Conservation (phyloP, 2,329 filamentous ascomycete species). For the Colletotrichum kahawae region DNA sequence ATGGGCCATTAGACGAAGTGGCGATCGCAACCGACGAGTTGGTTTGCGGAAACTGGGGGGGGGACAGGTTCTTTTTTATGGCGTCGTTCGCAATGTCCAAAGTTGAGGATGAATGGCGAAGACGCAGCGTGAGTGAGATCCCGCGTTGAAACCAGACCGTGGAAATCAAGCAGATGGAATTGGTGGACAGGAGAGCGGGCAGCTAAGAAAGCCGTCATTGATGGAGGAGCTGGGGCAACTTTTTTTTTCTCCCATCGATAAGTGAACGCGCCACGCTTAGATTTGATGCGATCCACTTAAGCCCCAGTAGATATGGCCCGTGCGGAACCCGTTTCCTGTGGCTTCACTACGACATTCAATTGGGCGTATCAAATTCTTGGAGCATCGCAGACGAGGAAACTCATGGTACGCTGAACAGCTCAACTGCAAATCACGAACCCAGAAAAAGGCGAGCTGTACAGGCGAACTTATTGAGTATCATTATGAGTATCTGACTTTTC, state of each 20-base stretch:
- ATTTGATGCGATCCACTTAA: constrained; percentile 4
- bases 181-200: background rate
- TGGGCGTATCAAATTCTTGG: background rate
- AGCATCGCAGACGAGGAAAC: background rate
- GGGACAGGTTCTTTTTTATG: background rate
- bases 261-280: constrained; percentile 10
- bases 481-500: background rate
- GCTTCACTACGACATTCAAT: background rate
- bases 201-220: background rate
- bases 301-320: background rate
- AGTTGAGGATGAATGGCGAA: background rate
- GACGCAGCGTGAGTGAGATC: background rate
- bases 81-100: background rate
- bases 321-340: background rate
- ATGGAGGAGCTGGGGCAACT: constrained; percentile 5
- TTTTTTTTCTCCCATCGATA: constrained; percentile 16
- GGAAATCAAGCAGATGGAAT: background rate
- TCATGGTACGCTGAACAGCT: background rate
- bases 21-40: background rate
- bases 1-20: constrained; percentile 33
- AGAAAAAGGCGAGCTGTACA: background rate
- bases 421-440: background rate
- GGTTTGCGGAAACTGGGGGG: background rate
- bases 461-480: background rate
- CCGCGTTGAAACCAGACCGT: constrained; percentile 4